These are phyloP conservation scores for Petunia hybrid DNA, from an alignment of 305 asterid species.

Conservation along the genomic window DNA sequence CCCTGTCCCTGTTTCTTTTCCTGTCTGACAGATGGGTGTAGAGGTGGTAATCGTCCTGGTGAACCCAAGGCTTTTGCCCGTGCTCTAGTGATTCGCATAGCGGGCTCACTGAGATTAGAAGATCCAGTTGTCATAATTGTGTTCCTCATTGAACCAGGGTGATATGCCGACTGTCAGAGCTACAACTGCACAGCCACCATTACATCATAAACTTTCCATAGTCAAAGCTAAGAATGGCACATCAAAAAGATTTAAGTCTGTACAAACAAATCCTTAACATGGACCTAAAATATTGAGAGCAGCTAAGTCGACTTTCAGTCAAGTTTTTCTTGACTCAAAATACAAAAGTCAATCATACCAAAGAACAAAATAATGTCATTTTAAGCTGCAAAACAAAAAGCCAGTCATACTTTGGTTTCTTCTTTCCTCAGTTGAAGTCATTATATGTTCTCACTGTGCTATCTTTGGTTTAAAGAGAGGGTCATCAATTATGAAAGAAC, in stretches of 20 bases:
- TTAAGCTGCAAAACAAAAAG: conserved; percentile 4
- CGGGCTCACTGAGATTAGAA: conserved; percentile 50
- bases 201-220: not conserved
- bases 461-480: not conserved
- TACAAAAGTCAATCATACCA: not conserved
- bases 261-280: not conserved
- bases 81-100: conserved; percentile 75
- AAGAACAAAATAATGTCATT: conserved; percentile 3
- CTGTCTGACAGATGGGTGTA: conserved; percentile 61
- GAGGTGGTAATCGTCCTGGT: conserved; percentile 73
- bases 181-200: conserved; percentile 42
- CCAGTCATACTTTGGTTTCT: not conserved
- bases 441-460: conserved; percentile 2
- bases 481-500: not conserved
- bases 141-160: conserved; percentile 50
- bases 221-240: not conserved
- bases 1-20: conserved; percentile 49
- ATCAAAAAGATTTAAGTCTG: not conserved
- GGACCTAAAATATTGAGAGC: not conserved
- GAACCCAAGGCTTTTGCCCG: conserved; percentile 69
- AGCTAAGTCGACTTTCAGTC: not conserved
- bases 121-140: conserved; percentile 66
- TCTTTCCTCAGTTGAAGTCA: not conserved
- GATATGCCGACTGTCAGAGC: conserved; percentile 49
- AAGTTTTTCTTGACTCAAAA: not conserved